Evolutionary conservation across 225 moss, liverwort and hornwort genomes (phyloP).

Genomic region (Thuidium tamariscinum): DNA sequence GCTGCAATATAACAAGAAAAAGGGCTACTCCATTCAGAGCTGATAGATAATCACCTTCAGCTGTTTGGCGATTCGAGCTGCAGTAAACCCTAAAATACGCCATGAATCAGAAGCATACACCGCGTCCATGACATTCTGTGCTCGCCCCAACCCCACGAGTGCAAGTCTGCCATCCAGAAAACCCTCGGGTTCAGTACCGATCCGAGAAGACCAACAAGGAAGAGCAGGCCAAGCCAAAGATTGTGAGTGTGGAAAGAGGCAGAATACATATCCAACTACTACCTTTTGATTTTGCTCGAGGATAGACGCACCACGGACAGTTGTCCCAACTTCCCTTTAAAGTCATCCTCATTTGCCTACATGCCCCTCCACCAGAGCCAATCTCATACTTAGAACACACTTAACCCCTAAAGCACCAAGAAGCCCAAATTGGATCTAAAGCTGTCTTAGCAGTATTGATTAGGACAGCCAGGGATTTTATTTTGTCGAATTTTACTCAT

Average conservation of each 20-base stretch:
- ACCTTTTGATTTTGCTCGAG: conserved; percentile 54
- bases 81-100: conserved; percentile 51
- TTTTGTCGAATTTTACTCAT: neutral
- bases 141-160: conserved; percentile 51
- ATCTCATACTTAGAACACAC: neutral
- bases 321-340: conserved; percentile 49
- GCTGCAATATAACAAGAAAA: neutral
- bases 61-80: conserved; percentile 52
- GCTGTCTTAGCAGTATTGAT: neutral
- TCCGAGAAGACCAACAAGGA: neutral
- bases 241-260: neutral
- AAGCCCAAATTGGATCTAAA: neutral
- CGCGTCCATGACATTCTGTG: conserved; percentile 39
- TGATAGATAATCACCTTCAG: conserved; percentile 26
- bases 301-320: conserved; percentile 43
- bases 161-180: conserved; percentile 29
- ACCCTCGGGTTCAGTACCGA: neutral
- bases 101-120: conserved; percentile 50
- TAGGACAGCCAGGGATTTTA: neutral
- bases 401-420: neutral
- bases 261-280: neutral
- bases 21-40: neutral
- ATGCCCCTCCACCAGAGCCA: conserved; percentile 11
- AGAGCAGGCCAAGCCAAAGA: neutral
- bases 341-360: conserved; percentile 58